Conservation (phyloP, 2,329 filamentous ascomycete genomes). For the Triangularia verruculosa region DNA sequence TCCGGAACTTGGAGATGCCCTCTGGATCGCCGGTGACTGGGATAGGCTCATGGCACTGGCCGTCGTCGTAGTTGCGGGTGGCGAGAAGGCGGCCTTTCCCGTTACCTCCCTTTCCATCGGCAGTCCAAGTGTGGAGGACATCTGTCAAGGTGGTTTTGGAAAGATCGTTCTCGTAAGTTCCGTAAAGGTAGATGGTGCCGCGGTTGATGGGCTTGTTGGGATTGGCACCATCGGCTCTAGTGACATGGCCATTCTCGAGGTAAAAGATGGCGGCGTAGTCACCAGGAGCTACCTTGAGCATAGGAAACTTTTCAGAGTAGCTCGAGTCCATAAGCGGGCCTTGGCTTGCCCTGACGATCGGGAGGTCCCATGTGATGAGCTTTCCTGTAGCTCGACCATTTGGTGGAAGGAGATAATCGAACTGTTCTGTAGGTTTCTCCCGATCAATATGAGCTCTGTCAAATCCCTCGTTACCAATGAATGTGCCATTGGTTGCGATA, state of each 20-base stretch:
- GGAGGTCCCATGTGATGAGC: constrained; percentile 46
- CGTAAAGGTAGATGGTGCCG: constrained; percentile 73
- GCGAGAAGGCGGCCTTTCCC: constrained; percentile 71
- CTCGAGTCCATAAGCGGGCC: constrained; percentile 45
- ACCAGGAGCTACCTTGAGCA: constrained; percentile 58
- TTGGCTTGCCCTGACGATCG: constrained; percentile 64
- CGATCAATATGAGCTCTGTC: constrained; percentile 68
- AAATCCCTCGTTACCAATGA: constrained; percentile 68
- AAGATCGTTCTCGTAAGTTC: constrained; percentile 57
- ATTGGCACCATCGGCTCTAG: constrained; percentile 47
- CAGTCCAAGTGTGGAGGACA: constrained; percentile 76
- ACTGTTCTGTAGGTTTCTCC: constrained; percentile 54
- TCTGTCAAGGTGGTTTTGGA: constrained; percentile 49
- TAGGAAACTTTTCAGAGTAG: constrained; percentile 57
- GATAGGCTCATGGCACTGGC: constrained; percentile 74
- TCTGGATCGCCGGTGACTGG: constrained; percentile 45
- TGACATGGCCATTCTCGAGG: constrained; percentile 75
- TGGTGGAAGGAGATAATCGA: constrained; percentile 61
- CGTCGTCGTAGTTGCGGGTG: constrained; percentile 82
- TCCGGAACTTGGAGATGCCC: constrained; percentile 57
- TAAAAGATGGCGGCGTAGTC: constrained; percentile 66
- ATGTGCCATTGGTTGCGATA: constrained; percentile 70
- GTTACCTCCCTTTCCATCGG: constrained; percentile 77
- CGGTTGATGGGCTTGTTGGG: constrained; percentile 62
- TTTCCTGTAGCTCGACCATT: constrained; percentile 42